Evolutionary conservation across 495 filamentous ascomycete species (phyloP).

Genomic region (Penicillium nucicola): DNA sequence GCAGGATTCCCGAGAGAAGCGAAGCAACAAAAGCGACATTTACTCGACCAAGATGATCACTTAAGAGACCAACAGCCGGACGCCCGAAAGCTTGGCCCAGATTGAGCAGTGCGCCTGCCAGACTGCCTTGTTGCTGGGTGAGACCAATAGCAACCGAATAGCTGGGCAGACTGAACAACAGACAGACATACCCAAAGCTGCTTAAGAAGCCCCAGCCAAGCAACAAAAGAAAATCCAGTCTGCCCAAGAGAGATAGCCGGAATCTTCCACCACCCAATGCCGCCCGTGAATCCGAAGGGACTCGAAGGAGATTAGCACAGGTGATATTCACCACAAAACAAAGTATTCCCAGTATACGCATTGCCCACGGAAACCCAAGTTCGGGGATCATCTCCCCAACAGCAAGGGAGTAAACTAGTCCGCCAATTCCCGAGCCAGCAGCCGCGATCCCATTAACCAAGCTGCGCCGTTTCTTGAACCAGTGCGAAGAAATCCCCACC

Average conservation of each 20-base stretch:
- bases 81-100: slow-evolving; percentile 62
- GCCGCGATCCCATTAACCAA: slow-evolving; percentile 49
- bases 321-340: slow-evolving; percentile 37
- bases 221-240: slow-evolving; percentile 41
- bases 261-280: slow-evolving; percentile 32
- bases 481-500: slow-evolving; percentile 47
- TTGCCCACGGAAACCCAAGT: slow-evolving; percentile 46
- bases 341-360: slow-evolving; percentile 48
- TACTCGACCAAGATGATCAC: slow-evolving; percentile 61
- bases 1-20: slow-evolving; percentile 52
- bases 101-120: slow-evolving; percentile 66
- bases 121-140: slow-evolving; percentile 53
- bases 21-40: slow-evolving; percentile 60
- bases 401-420: slow-evolving; percentile 47
- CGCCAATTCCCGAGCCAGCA: slow-evolving; percentile 48
- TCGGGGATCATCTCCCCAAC: slow-evolving; percentile 44
- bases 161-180: slow-evolving; percentile 27
- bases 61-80: slow-evolving; percentile 63
- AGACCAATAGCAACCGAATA: slow-evolving; percentile 55
- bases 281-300: slow-evolving; percentile 32
- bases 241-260: slow-evolving; percentile 32
- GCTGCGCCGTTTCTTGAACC: slow-evolving; percentile 48
- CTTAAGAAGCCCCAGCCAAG: slow-evolving; percentile 45
- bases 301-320: slow-evolving; percentile 36
- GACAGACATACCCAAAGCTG: slow-evolving; percentile 48